Evolutionary conservation across 1,284 basidiomycete genomes (phyloP).

Genomic region (Cutaneotrichosporon sp.): DNA sequence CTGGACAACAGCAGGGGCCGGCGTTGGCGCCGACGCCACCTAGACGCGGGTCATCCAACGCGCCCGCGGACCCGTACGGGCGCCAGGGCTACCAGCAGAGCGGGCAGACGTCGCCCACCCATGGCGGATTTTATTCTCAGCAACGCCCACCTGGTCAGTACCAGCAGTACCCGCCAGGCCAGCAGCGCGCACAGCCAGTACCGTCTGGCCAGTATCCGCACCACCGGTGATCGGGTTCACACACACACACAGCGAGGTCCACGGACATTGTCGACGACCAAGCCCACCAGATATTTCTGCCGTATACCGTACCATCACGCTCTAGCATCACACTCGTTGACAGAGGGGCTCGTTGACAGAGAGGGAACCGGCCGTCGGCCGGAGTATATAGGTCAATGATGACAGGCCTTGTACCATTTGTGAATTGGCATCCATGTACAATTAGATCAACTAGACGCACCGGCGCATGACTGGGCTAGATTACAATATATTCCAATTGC

Average conservation of each 20-base stretch:
- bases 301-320: background rate
- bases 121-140: slow-evolving; percentile 21
- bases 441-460: background rate
- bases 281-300: background rate
- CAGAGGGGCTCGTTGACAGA: background rate
- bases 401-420: slow-evolving; percentile 4
- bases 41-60: slow-evolving; percentile 16
- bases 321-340: slow-evolving; percentile 10
- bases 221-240: slow-evolving; percentile 11
- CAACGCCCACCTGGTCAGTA: slow-evolving; percentile 16
- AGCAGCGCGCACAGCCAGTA: slow-evolving; percentile 19
- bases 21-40: slow-evolving; percentile 19
- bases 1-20: slow-evolving; percentile 22
- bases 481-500: background rate
- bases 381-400: slow-evolving; percentile 7
- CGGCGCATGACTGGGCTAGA: no score
- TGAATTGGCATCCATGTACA: background rate
- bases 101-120: slow-evolving; percentile 21
- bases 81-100: slow-evolving; percentile 9
- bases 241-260: background rate
- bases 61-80: slow-evolving; percentile 17
- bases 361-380: background rate
- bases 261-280: background rate
- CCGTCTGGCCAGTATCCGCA: slow-evolving; percentile 25
- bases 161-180: slow-evolving; percentile 9